Evolutionary conservation across 345 rosid species (phyloP).

Genomic region (rapeseed (Brassica napus)): DNA sequence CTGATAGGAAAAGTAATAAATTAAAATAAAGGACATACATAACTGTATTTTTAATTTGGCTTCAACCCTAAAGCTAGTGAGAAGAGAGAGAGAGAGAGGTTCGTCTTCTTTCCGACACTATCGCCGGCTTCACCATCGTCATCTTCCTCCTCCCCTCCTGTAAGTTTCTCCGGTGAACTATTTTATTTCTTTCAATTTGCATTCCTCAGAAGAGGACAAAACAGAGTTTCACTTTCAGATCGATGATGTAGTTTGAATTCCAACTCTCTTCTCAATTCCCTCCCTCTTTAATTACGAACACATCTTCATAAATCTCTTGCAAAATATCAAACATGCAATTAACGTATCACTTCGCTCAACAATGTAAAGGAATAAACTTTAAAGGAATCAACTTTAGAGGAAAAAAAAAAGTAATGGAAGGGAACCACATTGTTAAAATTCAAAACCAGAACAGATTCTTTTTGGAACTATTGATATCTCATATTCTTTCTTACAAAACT

Average conservation of each 20-base stretch:
- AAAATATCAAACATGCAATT: slow-evolving; percentile 32
- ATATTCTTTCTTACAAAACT: neutral
- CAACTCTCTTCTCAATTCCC: neutral
- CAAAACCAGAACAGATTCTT: neutral
- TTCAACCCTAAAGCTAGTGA: slow-evolving; percentile 4
- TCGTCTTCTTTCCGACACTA: slow-evolving; percentile 19
- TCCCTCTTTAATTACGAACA: neutral
- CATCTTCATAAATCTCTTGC: neutral
- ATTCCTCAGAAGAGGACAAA: neutral
- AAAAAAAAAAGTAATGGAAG: neutral
- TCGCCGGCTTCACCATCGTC: slow-evolving; percentile 1
- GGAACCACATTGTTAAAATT: slow-evolving; percentile 21
- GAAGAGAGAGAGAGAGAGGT: slow-evolving; percentile 3
- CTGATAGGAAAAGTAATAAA: neutral
- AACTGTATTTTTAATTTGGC: neutral
- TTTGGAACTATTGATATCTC: neutral
- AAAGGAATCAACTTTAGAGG: neutral
- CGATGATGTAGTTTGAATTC: slow-evolving; percentile 17
- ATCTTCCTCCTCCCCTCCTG: neutral
- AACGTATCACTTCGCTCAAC: neutral
- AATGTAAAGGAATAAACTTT: slow-evolving; percentile 2
- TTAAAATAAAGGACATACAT: neutral
- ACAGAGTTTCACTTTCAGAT: neutral
- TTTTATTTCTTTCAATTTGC: neutral
- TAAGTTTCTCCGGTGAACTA: slow-evolving; percentile 1